These are phyloP conservation scores for Pythium phragmiticola DNA, from an alignment of 352 stramenopile species.

Conservation along the genomic window DNA sequence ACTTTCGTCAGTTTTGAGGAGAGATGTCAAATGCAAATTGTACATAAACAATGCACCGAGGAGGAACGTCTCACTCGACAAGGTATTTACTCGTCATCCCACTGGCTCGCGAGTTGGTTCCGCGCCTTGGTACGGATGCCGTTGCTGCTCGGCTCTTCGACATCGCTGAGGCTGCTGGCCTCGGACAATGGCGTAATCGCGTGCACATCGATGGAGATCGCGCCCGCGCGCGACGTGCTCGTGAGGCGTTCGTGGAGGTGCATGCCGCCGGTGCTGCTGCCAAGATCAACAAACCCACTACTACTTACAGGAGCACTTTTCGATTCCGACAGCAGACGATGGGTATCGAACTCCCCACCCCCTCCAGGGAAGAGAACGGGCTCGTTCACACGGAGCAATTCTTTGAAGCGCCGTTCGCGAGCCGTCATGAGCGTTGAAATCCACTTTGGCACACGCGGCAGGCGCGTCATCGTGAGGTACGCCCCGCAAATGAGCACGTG, in stretches of 20 bases:
- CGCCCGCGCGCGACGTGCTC: slow-evolving; percentile 9
- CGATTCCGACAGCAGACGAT: slow-evolving; percentile 11
- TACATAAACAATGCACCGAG: slow-evolving; percentile 3
- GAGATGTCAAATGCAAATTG: background rate
- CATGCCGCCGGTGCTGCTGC: background rate
- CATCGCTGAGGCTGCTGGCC: slow-evolving; percentile 26
- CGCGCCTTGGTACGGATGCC: slow-evolving; percentile 27
- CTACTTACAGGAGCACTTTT: background rate
- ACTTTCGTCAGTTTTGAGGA: background rate
- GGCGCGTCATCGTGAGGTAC: slow-evolving; percentile 33
- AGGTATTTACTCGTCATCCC: slow-evolving; percentile 24
- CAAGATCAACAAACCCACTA: slow-evolving; percentile 27
- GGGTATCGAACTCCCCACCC: slow-evolving; percentile 4
- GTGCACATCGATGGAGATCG: slow-evolving; percentile 28
- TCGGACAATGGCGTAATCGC: slow-evolving; percentile 28
- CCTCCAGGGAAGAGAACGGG: slow-evolving; percentile 22
- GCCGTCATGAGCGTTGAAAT: slow-evolving; percentile 34
- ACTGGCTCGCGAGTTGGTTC: slow-evolving; percentile 32
- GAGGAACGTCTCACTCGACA: background rate
- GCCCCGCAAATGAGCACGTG: slow-evolving; percentile 32
- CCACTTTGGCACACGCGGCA: slow-evolving; percentile 28
- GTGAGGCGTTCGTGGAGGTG: slow-evolving; percentile 18
- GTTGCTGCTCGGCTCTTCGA: slow-evolving; percentile 35
- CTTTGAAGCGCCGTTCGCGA: slow-evolving; percentile 37
- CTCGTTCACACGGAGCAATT: slow-evolving; percentile 31